Evolutionary conservation across 441 rosid genomes (phyloP).

Genomic region (Erysimum cheiri): DNA sequence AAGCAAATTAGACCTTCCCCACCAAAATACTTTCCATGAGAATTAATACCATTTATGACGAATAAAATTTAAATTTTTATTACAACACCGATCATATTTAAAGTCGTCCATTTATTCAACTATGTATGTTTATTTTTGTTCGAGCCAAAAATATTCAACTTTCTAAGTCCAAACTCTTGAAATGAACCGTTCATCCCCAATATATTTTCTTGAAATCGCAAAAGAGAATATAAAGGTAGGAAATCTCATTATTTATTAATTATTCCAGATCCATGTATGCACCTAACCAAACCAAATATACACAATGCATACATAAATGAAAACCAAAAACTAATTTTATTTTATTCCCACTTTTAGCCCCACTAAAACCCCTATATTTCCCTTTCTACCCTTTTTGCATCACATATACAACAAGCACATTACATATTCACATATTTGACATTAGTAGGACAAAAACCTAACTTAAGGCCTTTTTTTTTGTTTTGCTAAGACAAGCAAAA

Average conservation of each 20-base stretch:
- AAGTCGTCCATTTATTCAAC: constrained; percentile 6
- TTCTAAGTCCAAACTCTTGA: constrained; percentile 6
- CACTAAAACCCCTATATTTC: constrained; percentile 37
- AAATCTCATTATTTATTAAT: constrained; percentile 32
- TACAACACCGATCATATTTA: constrained; percentile 7
- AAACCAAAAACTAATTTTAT: constrained; percentile 37
- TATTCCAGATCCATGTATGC: constrained; percentile 31
- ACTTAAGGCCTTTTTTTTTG: constrained; percentile 18
- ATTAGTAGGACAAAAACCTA: constrained; percentile 35
- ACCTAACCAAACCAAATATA: constrained; percentile 45
- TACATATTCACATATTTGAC: constrained; percentile 41
- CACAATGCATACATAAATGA: constrained; percentile 30
- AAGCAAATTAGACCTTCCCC: constrained; percentile 40
- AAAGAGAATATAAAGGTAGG: constrained; percentile 7
- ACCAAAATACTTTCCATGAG: constrained; percentile 41
- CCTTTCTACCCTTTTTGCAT: constrained; percentile 42
- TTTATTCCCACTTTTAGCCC: constrained; percentile 40
- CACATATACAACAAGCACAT: constrained; percentile 42
- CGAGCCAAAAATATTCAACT: constrained; percentile 3
- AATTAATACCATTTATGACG: neutral
- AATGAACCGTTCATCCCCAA: neutral
- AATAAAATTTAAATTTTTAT: constrained; percentile 11
- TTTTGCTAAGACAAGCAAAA: constrained; percentile 21
- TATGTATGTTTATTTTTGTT: neutral
- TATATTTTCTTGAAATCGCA: neutral